Evolutionary conservation across 2,329 filamentous ascomycete genomes (phyloP).

Genomic region (Daldinia eschscholtzii): DNA sequence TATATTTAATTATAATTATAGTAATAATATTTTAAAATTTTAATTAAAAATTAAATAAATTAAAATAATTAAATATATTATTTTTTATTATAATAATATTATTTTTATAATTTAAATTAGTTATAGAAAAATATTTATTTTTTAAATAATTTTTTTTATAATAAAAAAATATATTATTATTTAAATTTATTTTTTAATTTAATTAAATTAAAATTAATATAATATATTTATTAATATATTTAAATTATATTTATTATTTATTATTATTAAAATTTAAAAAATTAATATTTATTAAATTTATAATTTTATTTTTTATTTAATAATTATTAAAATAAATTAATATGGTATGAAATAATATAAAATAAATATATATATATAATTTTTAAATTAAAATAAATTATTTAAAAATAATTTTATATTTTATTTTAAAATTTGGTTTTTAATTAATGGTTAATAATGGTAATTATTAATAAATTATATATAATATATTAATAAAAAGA

Average conservation of each 20-base stretch:
- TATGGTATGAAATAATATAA: no score
- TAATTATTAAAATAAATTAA: no score
- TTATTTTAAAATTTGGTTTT: background rate
- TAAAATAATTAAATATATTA: conserved; percentile 11
- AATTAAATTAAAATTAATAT: conserved; percentile 15
- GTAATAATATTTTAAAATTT: background rate
- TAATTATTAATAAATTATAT: conserved; percentile 11
- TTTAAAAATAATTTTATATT: background rate
- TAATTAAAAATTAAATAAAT: conserved; percentile 1
- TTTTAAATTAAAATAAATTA: conserved; percentile 13
- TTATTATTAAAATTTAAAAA: no score
- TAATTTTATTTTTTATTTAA: no score
- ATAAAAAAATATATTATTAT: conserved; percentile 7
- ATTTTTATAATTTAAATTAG: conserved; percentile 14
- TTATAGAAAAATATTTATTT: conserved; percentile 13
- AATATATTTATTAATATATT: background rate
- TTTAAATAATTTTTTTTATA: conserved; percentile 18
- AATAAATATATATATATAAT: conserved; percentile 10
- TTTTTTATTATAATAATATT: conserved; percentile 15
- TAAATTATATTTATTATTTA: background rate
- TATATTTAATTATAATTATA: no score
- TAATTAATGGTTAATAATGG: conserved; percentile 7
- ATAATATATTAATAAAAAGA: conserved; percentile 13
- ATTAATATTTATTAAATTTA: no score
- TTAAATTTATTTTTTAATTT: conserved; percentile 7